A percentile compares a stretch with the other conserved stretches of the same genome.
These are phyloP conservation scores for Volvariella volvacea DNA, from an alignment of 1,284 basidiomycete species.

Conservation along the genomic window DNA sequence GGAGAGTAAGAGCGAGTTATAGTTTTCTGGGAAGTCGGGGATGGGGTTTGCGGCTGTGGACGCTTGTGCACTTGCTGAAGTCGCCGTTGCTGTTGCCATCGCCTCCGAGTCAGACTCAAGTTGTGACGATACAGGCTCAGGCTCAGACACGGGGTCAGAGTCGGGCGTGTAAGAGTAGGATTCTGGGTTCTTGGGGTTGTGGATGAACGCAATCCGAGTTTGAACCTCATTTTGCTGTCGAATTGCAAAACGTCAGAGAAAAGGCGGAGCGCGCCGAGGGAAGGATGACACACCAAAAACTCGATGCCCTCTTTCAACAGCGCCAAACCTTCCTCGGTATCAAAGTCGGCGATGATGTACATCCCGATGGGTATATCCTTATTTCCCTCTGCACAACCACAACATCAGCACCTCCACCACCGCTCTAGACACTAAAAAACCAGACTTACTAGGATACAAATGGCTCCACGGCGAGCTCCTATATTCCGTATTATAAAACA, in stretches of 20 bases:
- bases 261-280: constrained; percentile 1
- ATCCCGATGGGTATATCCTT: constrained; percentile 42
- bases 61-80: too few species aligned
- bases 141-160: too few species aligned
- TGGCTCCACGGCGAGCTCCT: constrained; percentile 35
- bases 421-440: constrained; percentile 1
- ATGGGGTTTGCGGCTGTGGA: too few species aligned
- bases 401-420: constrained; percentile 2
- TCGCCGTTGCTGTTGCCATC: too few species aligned
- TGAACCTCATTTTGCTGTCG: constrained; percentile 23
- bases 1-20: too few species aligned
- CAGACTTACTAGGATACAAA: constrained; percentile 54
- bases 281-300: constrained; percentile 47
- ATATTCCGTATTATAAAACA: constrained; percentile 37
- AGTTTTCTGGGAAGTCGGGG: too few species aligned
- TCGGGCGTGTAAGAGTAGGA: neutral
- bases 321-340: constrained; percentile 49
- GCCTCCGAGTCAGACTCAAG: too few species aligned
- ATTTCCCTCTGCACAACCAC: constrained; percentile 25
- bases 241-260: constrained; percentile 22
- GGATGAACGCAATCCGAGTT: constrained; percentile 57
- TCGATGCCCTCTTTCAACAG: constrained; percentile 58
- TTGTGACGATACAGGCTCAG: too few species aligned
- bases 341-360: constrained; percentile 78
- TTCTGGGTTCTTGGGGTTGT: constrained; percentile 40